Conservation (phyloP, 805 yeast genomes). For the Suhomyces sp. region DNA sequence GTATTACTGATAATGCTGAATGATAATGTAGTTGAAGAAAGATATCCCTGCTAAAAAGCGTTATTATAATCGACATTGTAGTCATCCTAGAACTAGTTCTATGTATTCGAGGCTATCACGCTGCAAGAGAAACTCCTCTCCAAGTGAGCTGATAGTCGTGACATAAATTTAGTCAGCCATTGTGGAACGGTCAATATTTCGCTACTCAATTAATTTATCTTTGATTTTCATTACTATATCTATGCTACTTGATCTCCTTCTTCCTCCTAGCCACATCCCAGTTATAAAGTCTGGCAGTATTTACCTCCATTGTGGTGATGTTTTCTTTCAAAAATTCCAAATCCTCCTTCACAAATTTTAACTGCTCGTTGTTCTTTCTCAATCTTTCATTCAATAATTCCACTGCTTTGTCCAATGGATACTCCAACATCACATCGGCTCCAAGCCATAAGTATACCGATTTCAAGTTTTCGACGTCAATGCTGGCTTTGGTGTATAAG, state of each 20-base stretch:
- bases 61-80: too few relatives aligned
- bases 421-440: constrained; percentile 96
- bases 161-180: too few relatives aligned
- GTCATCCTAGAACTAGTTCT: too few relatives aligned
- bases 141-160: too few relatives aligned
- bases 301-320: constrained; percentile 96
- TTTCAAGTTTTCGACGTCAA: constrained; percentile 53
- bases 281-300: constrained; percentile 86
- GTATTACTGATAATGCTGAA: too few relatives aligned
- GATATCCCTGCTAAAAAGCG: too few relatives aligned
- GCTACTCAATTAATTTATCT: neutral
- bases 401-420: constrained; percentile 84
- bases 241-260: constrained; percentile 16
- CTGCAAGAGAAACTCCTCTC: too few relatives aligned
- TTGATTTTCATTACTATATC: neutral
- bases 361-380: constrained; percentile 56
- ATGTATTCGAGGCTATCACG: too few relatives aligned
- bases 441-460: constrained; percentile 92
- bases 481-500: constrained; percentile 75
- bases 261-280: constrained; percentile 84
- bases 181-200: too few relatives aligned
- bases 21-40: too few relatives aligned
- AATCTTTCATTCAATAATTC: constrained; percentile 63
- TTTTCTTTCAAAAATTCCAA: constrained; percentile 80
- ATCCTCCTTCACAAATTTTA: constrained; percentile 71